Base-by-base conservation (phyloP, 495 filamentous ascomycete species). In the Aspergillus haitiensis region DNA sequence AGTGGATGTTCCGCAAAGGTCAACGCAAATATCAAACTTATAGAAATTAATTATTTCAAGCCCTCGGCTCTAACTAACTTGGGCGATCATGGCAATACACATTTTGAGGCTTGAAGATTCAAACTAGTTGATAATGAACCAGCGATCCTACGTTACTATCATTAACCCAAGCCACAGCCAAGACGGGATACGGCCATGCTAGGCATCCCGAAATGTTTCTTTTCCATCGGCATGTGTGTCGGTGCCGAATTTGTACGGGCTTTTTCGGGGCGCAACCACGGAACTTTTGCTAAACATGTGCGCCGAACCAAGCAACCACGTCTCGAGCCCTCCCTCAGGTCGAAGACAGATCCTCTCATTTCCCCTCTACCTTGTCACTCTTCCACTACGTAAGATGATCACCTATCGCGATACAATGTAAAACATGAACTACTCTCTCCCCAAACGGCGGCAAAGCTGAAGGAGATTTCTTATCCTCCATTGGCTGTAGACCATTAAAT, bases 81-180 rank as follows among this genome's bases (percentile, higher is more conserved):
- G 1, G 3, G 21, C 21, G 21, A 27, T 27, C 21, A 27, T 27
- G 21, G 3, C 21, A 27, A 3, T 1, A 27, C 1, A 27, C 21
- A 27, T 27, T 27, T 27, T 27, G 21, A 27, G 21, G 21, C 21
- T n/a, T 11, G 37, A 7, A 10, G 37, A 5, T 11, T n/a, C 37
- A n/a, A 3, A 40, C 37, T 40, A 40, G n/a, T 7, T 40, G 37
- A 40, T n/a, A 40, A 27, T 3, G 37, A 40, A 40, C 37, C 37
- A 40, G 27, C 33, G 49, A 52, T 52, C 49, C 5, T 13, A 15
- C n/a, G 16, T 44, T 51, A 7, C 16, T 51, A 35, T 37, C 33
- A 36, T 46, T 44, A 16, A 40, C 21, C 1, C 21, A 52, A 52
- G 56, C 56, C 39, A 44, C 48, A 46, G 56, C 56, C 56, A 59